Percentiles rank a stretch among this genome's conserved stretches.
These are phyloP conservation scores for Raphanus sativus DNA, from an alignment of 345 rosid genomes.

Conservation along the genomic window DNA sequence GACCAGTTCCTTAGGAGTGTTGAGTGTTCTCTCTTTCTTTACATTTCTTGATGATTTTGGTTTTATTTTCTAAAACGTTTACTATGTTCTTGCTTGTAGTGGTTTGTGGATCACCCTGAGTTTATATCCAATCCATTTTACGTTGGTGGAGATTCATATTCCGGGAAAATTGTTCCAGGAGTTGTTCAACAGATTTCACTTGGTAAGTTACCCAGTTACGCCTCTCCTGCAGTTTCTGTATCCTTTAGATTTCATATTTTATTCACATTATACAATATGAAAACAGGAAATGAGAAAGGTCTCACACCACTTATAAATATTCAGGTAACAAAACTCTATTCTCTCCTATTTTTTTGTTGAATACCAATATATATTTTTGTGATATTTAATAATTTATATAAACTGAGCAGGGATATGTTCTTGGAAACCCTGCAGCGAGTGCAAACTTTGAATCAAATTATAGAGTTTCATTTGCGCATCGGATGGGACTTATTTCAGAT, in stretches of 20 bases:
- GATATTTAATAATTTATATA: not conserved
- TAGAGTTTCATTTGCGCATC: slow-evolving; percentile 21
- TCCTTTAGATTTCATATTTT: not conserved
- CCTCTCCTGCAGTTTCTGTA: not conserved
- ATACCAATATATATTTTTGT: not conserved
- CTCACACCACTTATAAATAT: slow-evolving; percentile 49
- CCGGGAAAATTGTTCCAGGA: slow-evolving; percentile 59
- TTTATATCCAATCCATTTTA: slow-evolving; percentile 55
- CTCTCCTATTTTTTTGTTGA: not conserved
- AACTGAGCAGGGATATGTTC: slow-evolving; percentile 34
- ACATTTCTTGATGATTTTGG: not conserved
- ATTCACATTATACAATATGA: slow-evolving; percentile 21
- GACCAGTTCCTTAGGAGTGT: slow-evolving; percentile 60
- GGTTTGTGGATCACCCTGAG: slow-evolving; percentile 57
- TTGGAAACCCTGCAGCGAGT: slow-evolving; percentile 29
- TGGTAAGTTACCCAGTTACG: slow-evolving; percentile 40
- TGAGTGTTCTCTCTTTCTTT: not conserved
- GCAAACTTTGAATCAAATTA: not conserved
- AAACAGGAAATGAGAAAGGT: slow-evolving; percentile 61
- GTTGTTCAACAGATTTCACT: slow-evolving; percentile 49
- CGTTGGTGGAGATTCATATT: slow-evolving; percentile 68
- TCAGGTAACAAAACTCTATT: slow-evolving; percentile 45
- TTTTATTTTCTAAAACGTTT: not conserved
- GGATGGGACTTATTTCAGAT: slow-evolving; percentile 38
- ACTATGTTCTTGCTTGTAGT: slow-evolving; percentile 40